Evolutionary conservation across 352 stramenopile genomes (phyloP).

Genomic region (Thalassiosira sp.): DNA sequence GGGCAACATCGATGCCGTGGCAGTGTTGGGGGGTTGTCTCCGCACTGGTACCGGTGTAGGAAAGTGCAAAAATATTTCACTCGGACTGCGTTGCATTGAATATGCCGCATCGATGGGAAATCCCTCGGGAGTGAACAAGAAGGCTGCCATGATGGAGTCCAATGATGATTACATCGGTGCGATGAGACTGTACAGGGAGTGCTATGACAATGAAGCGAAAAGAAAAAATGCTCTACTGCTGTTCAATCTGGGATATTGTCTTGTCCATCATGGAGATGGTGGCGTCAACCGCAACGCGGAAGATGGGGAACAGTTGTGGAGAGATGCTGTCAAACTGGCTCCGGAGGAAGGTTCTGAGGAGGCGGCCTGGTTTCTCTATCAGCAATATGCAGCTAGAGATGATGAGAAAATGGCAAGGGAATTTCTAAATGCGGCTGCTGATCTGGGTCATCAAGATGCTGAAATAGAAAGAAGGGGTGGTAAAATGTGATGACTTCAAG

Average conservation of each 20-base stretch:
- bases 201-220: background rate
- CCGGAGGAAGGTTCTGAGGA: conserved; percentile 40
- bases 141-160: conserved; percentile 22
- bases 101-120: conserved; percentile 16
- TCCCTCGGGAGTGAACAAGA: conserved; percentile 41
- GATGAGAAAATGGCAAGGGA: conserved; percentile 10
- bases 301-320: conserved; percentile 27
- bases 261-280: conserved; percentile 7
- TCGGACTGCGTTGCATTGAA: conserved; percentile 19
- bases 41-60: conserved; percentile 42
- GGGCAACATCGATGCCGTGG: conserved; percentile 30
- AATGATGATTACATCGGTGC: conserved; percentile 17
- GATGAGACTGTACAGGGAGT: conserved; percentile 22
- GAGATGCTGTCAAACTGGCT: conserved; percentile 22
- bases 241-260: conserved; percentile 42
- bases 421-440: conserved; percentile 14
- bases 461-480: no score
- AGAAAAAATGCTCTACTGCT: conserved; percentile 29
- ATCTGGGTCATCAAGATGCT: conserved; percentile 20
- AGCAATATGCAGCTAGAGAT: conserved; percentile 34
- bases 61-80: conserved; percentile 7
- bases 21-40: conserved; percentile 38
- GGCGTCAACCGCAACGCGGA: conserved; percentile 7
- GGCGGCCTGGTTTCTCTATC: conserved; percentile 24
- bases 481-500: no score